Evolutionary conservation across 164 flowering plant genomes (phyloP).

Genomic region (Vitis labrusca): DNA sequence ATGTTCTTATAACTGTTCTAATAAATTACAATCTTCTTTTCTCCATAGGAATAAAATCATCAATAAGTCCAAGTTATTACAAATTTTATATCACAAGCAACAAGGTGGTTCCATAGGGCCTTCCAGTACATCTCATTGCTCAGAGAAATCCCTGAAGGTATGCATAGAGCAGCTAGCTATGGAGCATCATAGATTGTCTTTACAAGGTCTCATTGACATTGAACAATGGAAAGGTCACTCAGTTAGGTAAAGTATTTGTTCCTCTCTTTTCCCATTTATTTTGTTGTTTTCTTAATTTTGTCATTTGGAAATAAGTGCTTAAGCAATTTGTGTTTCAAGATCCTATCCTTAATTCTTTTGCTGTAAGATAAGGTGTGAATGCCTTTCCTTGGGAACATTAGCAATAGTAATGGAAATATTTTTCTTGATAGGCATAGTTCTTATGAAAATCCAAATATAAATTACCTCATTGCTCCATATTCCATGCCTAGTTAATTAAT

Average conservation of each 20-base stretch:
- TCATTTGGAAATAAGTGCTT: background rate
- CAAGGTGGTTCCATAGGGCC: background rate
- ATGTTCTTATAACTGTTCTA: background rate
- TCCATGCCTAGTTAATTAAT: no score
- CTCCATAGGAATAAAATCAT: constrained; percentile 44
- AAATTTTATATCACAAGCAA: constrained; percentile 40
- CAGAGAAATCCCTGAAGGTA: constrained; percentile 23
- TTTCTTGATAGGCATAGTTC: no score
- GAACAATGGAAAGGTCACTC: constrained; percentile 79
- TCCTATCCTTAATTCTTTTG: no score
- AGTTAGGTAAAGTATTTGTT: constrained; percentile 36
- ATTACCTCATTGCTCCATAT: no score
- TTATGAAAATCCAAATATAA: no score
- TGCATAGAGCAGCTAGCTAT: constrained; percentile 52
- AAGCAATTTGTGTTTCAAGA: no score
- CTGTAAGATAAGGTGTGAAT: no score
- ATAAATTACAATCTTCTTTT: background rate
- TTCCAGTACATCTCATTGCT: constrained; percentile 12
- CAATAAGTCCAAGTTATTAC: constrained; percentile 40
- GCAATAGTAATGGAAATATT: no score
- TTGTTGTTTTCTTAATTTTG: background rate
- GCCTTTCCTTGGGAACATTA: no score
- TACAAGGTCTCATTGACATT: constrained; percentile 43
- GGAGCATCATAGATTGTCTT: constrained; percentile 51
- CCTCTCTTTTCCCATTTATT: background rate